Evolutionary conservation across 805 yeast species (phyloP).

Genomic region (Metschnikowia similis): DNA sequence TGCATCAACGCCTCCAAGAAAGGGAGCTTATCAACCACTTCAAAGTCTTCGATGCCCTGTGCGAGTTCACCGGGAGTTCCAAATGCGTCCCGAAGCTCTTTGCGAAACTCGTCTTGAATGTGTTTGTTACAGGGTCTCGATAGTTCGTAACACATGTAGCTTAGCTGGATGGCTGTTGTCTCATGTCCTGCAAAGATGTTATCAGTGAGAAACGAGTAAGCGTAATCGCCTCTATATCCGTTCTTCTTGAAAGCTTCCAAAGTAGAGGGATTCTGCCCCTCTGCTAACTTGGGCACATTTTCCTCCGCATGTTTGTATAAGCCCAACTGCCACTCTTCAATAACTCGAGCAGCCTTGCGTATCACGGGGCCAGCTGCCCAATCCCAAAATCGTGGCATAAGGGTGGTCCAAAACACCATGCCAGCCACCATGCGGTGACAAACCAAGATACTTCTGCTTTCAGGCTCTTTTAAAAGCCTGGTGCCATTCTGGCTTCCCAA

Average conservation of each 20-base stretch:
- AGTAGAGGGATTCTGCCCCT: slow-evolving; percentile 25
- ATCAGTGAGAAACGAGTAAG: slow-evolving; percentile 46
- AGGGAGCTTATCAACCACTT: slow-evolving; percentile 51
- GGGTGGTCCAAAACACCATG: slow-evolving; percentile 64
- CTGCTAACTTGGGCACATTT: slow-evolving; percentile 21
- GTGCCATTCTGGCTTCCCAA: slow-evolving; percentile 50
- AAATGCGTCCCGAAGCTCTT: slow-evolving; percentile 41
- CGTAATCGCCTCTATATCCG: slow-evolving; percentile 30
- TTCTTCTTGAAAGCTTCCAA: slow-evolving; percentile 31
- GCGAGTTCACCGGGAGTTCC: slow-evolving; percentile 25
- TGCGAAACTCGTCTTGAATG: slow-evolving; percentile 44
- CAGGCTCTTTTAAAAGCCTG: slow-evolving; percentile 38
- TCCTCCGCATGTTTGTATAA: slow-evolving; percentile 33
- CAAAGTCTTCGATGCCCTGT: slow-evolving; percentile 26
- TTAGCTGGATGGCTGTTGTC: slow-evolving; percentile 44
- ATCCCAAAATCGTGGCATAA: slow-evolving; percentile 51
- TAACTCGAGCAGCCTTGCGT: slow-evolving; percentile 32
- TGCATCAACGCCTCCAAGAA: slow-evolving; percentile 56
- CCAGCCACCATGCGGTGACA: slow-evolving; percentile 49
- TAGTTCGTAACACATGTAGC: slow-evolving; percentile 56
- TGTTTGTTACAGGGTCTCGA: slow-evolving; percentile 45
- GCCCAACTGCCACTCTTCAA: slow-evolving; percentile 45
- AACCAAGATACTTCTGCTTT: slow-evolving; percentile 36
- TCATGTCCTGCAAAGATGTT: slow-evolving; percentile 77
- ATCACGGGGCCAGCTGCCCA: slow-evolving; percentile 43